phyloP scores from a whole-genome alignment of 169 alveolate species.

The Theileria annulata region DNA sequence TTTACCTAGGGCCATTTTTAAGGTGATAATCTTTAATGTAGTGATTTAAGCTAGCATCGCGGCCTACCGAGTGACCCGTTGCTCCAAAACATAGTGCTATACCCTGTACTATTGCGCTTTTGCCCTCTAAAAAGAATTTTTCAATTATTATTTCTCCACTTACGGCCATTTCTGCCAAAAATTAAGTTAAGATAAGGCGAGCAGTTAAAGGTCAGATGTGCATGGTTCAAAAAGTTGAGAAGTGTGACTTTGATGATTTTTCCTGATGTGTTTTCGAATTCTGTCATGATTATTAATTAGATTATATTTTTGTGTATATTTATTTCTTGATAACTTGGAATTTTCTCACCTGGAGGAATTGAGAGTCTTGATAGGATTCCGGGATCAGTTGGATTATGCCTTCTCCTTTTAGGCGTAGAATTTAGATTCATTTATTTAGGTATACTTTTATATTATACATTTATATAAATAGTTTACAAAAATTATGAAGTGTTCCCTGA shows the following conservation, averaged over 20 bases:
- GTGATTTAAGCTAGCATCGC: constrained; percentile 67
- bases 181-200: constrained; percentile 73
- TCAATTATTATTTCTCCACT: background rate
- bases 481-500: background rate
- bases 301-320: background rate
- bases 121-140: constrained; percentile 52
- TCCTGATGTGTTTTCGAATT: constrained; percentile 69
- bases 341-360: constrained; percentile 16
- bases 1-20: constrained; percentile 68
- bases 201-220: constrained; percentile 68
- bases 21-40: constrained; percentile 80
- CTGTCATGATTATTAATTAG: background rate
- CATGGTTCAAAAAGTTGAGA: constrained; percentile 76
- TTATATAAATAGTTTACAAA: background rate
- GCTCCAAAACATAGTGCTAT: constrained; percentile 79
- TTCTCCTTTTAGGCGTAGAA: constrained; percentile 9
- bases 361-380: background rate
- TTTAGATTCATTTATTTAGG: constrained; percentile 12
- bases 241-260: constrained; percentile 69
- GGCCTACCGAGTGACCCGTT: constrained; percentile 75
- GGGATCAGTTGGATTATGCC: background rate
- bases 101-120: constrained; percentile 81
- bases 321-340: background rate
- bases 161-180: constrained; percentile 79
- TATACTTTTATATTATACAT: background rate